Conservation (phyloP, 352 stramenopile species). For the Phytopythium montanum region DNA sequence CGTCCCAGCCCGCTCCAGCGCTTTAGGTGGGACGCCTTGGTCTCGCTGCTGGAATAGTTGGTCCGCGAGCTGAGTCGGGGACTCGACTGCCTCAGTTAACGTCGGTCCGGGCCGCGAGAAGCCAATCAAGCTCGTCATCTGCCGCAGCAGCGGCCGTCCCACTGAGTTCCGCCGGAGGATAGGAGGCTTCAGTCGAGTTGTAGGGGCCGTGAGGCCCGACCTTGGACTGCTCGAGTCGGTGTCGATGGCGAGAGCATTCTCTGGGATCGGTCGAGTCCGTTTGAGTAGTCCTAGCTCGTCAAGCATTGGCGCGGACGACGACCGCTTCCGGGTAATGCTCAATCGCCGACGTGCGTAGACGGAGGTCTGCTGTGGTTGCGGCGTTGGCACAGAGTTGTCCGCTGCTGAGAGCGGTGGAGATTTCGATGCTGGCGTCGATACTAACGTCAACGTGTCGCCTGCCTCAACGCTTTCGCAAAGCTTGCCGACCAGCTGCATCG, state of each 20-base stretch:
- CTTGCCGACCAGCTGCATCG: background rate
- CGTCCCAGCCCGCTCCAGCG: background rate
- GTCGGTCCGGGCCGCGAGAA: background rate
- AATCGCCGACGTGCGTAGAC: background rate
- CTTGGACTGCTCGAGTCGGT: background rate
- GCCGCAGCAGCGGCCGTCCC: background rate
- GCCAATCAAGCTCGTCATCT: constrained; percentile 6
- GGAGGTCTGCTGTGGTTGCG: background rate
- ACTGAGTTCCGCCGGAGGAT: background rate
- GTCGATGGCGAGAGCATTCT: background rate
- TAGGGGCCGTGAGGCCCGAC: background rate
- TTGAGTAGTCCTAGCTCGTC: background rate
- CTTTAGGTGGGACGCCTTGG: too few relatives aligned
- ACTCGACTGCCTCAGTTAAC: background rate
- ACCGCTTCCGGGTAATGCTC: constrained; percentile 2
- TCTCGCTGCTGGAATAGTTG: constrained; percentile 1
- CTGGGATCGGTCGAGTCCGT: too few relatives aligned
- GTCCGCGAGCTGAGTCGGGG: background rate
- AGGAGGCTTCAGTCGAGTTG: background rate
- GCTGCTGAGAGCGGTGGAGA: background rate
- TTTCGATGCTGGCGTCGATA: background rate
- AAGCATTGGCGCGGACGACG: background rate
- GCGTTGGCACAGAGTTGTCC: background rate
- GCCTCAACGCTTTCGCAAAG: background rate
- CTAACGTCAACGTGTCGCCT: too few relatives aligned